phyloP scores from a whole-genome alignment of 495 filamentous ascomycete species.

The Daldinia decipiens region DNA sequence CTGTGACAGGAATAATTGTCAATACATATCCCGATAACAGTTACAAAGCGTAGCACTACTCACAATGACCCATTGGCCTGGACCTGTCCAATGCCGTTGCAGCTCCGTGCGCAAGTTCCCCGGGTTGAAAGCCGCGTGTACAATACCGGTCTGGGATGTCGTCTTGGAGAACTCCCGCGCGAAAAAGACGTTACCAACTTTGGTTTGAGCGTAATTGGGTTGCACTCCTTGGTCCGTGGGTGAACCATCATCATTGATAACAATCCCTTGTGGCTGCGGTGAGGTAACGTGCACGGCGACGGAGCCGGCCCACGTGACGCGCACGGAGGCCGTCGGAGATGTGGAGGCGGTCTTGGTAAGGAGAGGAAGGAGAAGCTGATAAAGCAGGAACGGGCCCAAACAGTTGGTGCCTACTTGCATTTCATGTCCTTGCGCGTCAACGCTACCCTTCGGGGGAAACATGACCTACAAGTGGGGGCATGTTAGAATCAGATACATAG shows the following conservation, averaged over 20 bases:
- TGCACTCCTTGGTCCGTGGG: slow-evolving; percentile 11
- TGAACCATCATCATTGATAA: slow-evolving; percentile 48
- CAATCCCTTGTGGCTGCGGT: slow-evolving; percentile 46
- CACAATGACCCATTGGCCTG: slow-evolving; percentile 20
- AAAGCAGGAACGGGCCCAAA: slow-evolving; percentile 53
- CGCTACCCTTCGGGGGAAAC: slow-evolving; percentile 34
- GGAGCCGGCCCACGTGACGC: slow-evolving; percentile 57
- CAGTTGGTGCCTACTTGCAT: slow-evolving; percentile 53
- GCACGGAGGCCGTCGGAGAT: slow-evolving; percentile 48
- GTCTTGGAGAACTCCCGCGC: slow-evolving; percentile 46
- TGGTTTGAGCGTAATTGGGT: slow-evolving; percentile 50
- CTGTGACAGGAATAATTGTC: neutral
- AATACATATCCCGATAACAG: neutral
- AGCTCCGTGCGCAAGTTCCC: slow-evolving; percentile 54
- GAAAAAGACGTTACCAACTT: slow-evolving; percentile 52
- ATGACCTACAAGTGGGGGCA: slow-evolving; percentile 45
- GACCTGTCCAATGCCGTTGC: slow-evolving; percentile 37
- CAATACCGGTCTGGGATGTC: slow-evolving; percentile 36
- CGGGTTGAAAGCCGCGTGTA: slow-evolving; percentile 51
- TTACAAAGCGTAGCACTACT: neutral
- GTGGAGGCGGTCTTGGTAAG: slow-evolving; percentile 52
- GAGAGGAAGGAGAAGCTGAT: slow-evolving; percentile 56
- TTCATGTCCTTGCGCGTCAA: slow-evolving; percentile 51
- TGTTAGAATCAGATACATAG: neutral
- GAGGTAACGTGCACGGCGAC: slow-evolving; percentile 38